These are phyloP conservation scores for Fraxinus velutina DNA, from an alignment of 305 asterid species.

Conservation along the genomic window DNA sequence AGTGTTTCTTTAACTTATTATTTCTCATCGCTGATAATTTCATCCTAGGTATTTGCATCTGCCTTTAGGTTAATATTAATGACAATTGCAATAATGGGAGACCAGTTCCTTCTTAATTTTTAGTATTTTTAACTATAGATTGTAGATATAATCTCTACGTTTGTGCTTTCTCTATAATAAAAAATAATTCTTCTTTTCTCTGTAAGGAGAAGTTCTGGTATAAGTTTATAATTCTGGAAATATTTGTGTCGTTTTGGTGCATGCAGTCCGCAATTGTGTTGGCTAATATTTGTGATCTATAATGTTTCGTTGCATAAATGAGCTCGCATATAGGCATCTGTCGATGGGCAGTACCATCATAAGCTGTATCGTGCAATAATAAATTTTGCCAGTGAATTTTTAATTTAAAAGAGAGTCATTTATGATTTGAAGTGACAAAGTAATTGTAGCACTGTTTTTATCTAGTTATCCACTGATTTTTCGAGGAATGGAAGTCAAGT, in stretches of 20 bases:
- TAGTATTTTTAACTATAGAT: background rate
- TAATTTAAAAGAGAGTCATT: background rate
- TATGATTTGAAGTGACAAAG: background rate
- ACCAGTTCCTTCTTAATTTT: background rate
- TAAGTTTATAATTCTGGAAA: background rate
- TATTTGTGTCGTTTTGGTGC: background rate
- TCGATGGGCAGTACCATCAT: background rate
- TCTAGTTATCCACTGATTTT: background rate
- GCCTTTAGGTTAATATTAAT: background rate
- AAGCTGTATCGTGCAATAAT: background rate
- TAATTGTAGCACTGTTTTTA: background rate
- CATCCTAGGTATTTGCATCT: background rate
- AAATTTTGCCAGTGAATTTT: background rate
- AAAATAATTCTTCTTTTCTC: background rate
- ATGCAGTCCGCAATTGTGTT: background rate
- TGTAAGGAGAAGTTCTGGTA: background rate
- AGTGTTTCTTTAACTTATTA: background rate
- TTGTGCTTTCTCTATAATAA: background rate
- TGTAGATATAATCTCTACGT: background rate
- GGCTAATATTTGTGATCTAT: background rate
- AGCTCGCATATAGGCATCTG: background rate
- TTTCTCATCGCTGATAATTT: background rate
- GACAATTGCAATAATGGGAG: background rate
- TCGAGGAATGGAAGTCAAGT: background rate
- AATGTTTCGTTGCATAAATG: background rate